Evolutionary conservation across 2,329 filamentous ascomycete species (phyloP), one percentile per base, ranked within the genome.

Genomic region (Lachnellula cervina): DNA sequence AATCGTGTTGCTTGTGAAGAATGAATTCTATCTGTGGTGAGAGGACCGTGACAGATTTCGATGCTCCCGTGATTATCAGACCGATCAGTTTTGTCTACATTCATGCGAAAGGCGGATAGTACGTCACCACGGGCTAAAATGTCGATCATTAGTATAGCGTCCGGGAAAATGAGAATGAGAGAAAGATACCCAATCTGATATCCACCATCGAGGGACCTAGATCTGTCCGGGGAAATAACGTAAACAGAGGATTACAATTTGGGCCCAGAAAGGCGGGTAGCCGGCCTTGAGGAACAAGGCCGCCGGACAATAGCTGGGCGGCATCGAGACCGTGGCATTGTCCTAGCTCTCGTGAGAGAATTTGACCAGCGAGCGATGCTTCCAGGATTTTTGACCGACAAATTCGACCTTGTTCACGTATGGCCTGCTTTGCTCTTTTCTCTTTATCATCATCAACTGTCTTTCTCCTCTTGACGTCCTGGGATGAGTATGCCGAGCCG

Each of bases 381-480:
- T 53, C 19, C 5, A 66, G 54, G 34, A 63, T 48, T 23, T 21
- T 47, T 9, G 64, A 60, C 25, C 55, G 59, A 25, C 50, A 57
- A 23, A 69, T 62, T 4, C 62, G 59, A n/a, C 58, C 60, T 50
- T 47, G 57, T 37, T 62, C 52, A 23, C 53, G 58, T 38, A 55
- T 51, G 38, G 46, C 34, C 3, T 50, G 45, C 13, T 45, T 38
- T 49, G 16, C 44, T 34, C 54, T 16, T 9, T 51, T 51, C 34
- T 51, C 51, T 2, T 69, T 68, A 21, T 69, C 69, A 52, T 73
- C 68, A 37, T 79, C 73, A 34, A 79, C 73, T 3, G 73, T 59
- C 57, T 77, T 77, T 51, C 81, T 81, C 60, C 75, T 76, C 70
- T 82, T 85, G 54, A 87, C 80, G 6, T 77, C 76, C 46, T 80